A percentile compares a stretch with the other conserved stretches of the same genome.
Evolutionary conservation across 108 stramenopile genomes (phyloP).

Genomic region (Skeletonema menzelii): DNA sequence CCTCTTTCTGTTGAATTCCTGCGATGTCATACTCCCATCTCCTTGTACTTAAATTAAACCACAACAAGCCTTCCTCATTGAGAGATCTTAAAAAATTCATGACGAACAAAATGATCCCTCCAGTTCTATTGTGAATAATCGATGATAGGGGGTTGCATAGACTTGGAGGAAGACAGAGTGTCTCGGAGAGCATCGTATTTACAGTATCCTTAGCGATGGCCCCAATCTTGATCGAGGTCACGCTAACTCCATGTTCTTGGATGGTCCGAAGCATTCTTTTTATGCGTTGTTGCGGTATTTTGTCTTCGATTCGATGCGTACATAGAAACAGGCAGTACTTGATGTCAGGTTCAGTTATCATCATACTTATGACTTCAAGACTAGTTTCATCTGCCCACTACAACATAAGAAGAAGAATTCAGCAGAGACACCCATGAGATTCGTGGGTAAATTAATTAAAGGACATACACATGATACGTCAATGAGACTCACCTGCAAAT

Average conservation of each 20-base stretch:
- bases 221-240: conserved; percentile 16
- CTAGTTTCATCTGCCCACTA: conserved; percentile 23
- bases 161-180: conserved; percentile 11
- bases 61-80: conserved; percentile 39
- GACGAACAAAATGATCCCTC: conserved; percentile 2
- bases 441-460: too few species aligned
- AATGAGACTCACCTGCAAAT: background rate
- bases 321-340: conserved; percentile 12
- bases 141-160: conserved; percentile 6
- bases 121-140: conserved; percentile 8
- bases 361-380: conserved; percentile 15
- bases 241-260: conserved; percentile 1
- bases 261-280: background rate
- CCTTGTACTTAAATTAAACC: conserved; percentile 37
- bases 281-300: background rate
- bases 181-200: conserved; percentile 12
- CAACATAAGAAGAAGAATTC: background rate
- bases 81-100: conserved; percentile 42
- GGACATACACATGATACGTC: background rate
- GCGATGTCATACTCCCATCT: conserved; percentile 53
- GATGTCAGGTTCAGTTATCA: conserved; percentile 17
- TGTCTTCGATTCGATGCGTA: conserved; percentile 14
- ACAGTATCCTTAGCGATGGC: conserved; percentile 12
- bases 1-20: conserved; percentile 21
- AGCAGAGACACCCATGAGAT: background rate